Base-by-base conservation (phyloP, 345 rosid genomes). In the Camelina neglecta region DNA sequence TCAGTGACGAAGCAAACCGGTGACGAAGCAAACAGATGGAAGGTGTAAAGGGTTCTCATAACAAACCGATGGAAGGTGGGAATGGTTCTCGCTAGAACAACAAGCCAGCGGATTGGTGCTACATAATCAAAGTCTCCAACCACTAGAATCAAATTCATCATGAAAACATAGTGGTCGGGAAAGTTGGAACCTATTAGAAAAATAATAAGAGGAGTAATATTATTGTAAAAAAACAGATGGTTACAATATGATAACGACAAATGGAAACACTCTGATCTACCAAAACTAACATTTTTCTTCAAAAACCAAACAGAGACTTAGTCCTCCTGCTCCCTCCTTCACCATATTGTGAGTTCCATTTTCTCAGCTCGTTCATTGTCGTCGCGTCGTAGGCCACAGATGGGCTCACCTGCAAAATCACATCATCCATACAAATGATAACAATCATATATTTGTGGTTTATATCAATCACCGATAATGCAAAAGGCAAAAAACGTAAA, bases 331-430 rank as follows among this genome's bases (percentile, higher is more conserved):
- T 90, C 69, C 98, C 98, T 18, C 92, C 97, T 83, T 92, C 98
- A 51, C 98, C 98, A 15, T 92, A 94, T 66, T 92, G 97, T 69
- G 92, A 97, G 9, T 94, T 94, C 98, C 98, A 94, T 85, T 94
- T 94, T 75, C 98, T 84, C 69, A 94, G 85, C 87, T 92, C 98
- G 26, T 92, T 92, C 98, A 94, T 94, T 65, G 91, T 89, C 0
- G 93, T 65, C 0, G 98, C 96, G 55, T 92, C 97, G 15, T 81
- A 89, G 2, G 98, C 85, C 63, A 94, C 93, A 4, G 97, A 94
- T 9, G 98, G 97, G 10, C 97, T 97, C 31, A 92, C 98, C 98
- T 94, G 64, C 31, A 58, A 39, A 18, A 60, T 55, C 68, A 36
- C 48, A 48, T 72, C 60, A 70, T 6, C 59, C 26, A 56, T 64